A percentile compares a stretch with the other conserved stretches of the same genome.
Conservation (phyloP, 2,329 filamentous ascomycete species). For the Aspergillus niger region DNA sequence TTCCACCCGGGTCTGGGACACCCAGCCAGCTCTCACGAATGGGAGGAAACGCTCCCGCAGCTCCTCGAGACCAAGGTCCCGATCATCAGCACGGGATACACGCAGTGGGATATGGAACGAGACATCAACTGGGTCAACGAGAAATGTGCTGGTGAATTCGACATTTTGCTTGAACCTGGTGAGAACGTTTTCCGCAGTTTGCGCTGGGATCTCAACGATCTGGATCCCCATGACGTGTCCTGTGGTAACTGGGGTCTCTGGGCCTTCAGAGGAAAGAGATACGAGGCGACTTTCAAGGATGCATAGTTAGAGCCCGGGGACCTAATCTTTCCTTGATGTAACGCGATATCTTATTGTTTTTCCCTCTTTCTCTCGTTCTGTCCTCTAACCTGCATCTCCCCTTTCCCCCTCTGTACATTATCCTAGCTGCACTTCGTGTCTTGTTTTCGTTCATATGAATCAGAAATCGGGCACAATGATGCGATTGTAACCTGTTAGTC, state of each 20-base stretch:
- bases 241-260: constrained; percentile 97
- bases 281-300: constrained; percentile 44
- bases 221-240: constrained; percentile 90
- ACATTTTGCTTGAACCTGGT: constrained; percentile 85
- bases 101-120: constrained; percentile 88
- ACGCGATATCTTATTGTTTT: no score
- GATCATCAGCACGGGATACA: constrained; percentile 93
- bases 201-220: constrained; percentile 94
- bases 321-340: neutral
- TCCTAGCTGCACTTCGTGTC: neutral
- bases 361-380: neutral
- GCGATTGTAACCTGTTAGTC: neutral
- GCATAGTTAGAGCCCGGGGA: constrained; percentile 15
- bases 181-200: constrained; percentile 94
- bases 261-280: constrained; percentile 97
- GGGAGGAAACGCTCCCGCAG: constrained; percentile 85
- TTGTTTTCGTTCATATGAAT: neutral
- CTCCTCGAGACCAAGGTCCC: constrained; percentile 94
- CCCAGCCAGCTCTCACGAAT: constrained; percentile 89
- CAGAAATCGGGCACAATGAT: neutral
- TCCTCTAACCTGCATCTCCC: neutral
- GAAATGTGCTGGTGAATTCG: constrained; percentile 85
- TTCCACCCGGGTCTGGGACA: constrained; percentile 97
- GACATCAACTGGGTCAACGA: constrained; percentile 89
- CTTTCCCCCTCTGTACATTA: neutral